Evolutionary conservation across 345 rosid genomes (phyloP).

Genomic region (Boechera stricta): DNA sequence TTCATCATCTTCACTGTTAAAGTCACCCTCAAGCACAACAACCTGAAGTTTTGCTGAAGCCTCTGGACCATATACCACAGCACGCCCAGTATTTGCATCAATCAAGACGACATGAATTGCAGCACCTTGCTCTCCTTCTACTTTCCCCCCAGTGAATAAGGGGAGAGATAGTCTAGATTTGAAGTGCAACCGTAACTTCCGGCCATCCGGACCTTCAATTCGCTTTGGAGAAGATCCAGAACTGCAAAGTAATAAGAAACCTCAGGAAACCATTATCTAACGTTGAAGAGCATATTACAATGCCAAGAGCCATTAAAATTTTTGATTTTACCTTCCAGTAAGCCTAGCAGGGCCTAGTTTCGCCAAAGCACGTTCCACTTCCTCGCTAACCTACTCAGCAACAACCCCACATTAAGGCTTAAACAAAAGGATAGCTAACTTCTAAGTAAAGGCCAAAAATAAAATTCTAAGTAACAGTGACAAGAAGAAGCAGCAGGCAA

Average conservation of each 20-base stretch:
- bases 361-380: conserved; percentile 98
- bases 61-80: conserved; percentile 81
- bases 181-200: conserved; percentile 75
- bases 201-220: conserved; percentile 90
- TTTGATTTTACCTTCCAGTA: conserved; percentile 64
- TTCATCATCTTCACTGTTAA: conserved; percentile 90
- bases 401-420: conserved; percentile 15
- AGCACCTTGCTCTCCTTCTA: conserved; percentile 99
- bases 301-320: neutral
- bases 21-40: conserved; percentile 96
- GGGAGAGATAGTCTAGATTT: conserved; percentile 95
- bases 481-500: neutral
- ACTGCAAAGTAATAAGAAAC: conserved; percentile 31
- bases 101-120: conserved; percentile 80
- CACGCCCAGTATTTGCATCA: conserved; percentile 74
- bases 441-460: neutral
- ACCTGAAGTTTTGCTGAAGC: conserved; percentile 79
- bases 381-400: conserved; percentile 91
- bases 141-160: conserved; percentile 95
- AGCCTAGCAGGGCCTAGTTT: conserved; percentile 92
- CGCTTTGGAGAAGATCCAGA: conserved; percentile 84
- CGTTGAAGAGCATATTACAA: neutral
- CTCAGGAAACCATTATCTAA: conserved; percentile 3
- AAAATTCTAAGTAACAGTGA: neutral
- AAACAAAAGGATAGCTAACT: neutral